These are phyloP conservation scores for Saccharomycopsis sp. DNA, from an alignment of 805 yeast genomes.

Conservation along the genomic window DNA sequence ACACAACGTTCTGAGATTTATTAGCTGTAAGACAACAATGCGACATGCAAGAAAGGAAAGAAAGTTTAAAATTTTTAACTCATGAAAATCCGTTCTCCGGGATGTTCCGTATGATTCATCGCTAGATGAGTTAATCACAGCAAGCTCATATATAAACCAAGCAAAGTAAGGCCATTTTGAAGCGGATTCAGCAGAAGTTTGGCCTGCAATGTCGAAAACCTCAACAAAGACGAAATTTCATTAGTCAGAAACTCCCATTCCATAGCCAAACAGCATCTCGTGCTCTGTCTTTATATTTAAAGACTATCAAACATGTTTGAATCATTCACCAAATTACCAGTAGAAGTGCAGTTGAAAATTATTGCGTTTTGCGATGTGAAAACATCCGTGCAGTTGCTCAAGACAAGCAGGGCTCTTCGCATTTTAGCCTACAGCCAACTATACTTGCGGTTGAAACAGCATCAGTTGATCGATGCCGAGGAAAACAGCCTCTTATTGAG, in stretches of 20 bases:
- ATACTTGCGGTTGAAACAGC: not conserved
- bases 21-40: not conserved
- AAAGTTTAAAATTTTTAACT: not conserved
- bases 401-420: not conserved
- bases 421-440: not conserved
- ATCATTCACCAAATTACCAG: slow-evolving; percentile 1
- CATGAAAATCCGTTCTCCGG: not conserved
- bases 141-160: not conserved
- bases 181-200: too few relatives aligned
- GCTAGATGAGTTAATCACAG: not conserved
- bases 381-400: not conserved
- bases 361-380: not conserved
- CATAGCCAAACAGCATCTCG: not conserved
- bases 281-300: too few relatives aligned
- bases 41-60: not conserved
- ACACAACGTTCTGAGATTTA: not conserved
- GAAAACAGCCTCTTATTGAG: not conserved
- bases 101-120: not conserved
- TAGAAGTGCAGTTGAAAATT: slow-evolving; percentile 5
- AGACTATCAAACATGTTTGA: not conserved
- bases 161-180: too few relatives aligned
- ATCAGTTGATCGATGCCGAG: not conserved
- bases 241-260: too few relatives aligned
- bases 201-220: too few relatives aligned
- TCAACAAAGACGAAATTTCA: too few relatives aligned